These are phyloP conservation scores for Fusarium sp. DNA, from an alignment of 2,329 filamentous ascomycete genomes.

Conservation along the genomic window DNA sequence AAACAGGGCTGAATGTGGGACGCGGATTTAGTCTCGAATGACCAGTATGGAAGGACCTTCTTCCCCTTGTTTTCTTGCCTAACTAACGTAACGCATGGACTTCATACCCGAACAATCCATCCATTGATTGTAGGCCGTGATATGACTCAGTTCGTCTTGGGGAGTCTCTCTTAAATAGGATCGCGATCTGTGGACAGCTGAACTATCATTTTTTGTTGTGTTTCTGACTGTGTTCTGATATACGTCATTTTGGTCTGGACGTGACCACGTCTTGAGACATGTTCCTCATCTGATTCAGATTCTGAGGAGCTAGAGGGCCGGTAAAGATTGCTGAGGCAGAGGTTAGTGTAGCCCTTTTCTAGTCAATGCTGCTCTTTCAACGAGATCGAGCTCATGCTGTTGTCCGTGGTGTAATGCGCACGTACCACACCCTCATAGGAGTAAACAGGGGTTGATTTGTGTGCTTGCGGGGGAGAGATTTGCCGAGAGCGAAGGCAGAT, in stretches of 20 bases:
- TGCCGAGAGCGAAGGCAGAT: neutral
- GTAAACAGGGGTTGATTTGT: neutral
- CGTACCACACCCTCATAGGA: neutral
- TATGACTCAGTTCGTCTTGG: neutral
- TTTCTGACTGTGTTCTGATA: conserved; percentile 19
- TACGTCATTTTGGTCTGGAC: conserved; percentile 25
- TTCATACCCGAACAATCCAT: conserved; percentile 17
- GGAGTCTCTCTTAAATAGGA: conserved; percentile 10
- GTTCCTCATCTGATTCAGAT: conserved; percentile 22
- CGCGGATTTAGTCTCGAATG: neutral
- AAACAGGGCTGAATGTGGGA: conserved; percentile 18
- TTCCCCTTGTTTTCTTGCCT: neutral
- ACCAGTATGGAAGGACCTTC: neutral
- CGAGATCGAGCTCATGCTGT: neutral
- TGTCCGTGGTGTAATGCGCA: neutral
- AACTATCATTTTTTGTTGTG: conserved; percentile 5
- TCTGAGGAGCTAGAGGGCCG: neutral
- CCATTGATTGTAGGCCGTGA: neutral
- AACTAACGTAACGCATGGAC: conserved; percentile 5
- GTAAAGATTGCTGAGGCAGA: neutral
- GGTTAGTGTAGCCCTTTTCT: neutral
- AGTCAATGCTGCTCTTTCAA: neutral
- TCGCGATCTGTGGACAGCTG: conserved; percentile 33
- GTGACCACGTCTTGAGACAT: conserved; percentile 30
- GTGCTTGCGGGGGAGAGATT: neutral